These are phyloP conservation scores for Paecilomyces sp. DNA, from an alignment of 2,329 filamentous ascomycete species.

Conservation along the genomic window DNA sequence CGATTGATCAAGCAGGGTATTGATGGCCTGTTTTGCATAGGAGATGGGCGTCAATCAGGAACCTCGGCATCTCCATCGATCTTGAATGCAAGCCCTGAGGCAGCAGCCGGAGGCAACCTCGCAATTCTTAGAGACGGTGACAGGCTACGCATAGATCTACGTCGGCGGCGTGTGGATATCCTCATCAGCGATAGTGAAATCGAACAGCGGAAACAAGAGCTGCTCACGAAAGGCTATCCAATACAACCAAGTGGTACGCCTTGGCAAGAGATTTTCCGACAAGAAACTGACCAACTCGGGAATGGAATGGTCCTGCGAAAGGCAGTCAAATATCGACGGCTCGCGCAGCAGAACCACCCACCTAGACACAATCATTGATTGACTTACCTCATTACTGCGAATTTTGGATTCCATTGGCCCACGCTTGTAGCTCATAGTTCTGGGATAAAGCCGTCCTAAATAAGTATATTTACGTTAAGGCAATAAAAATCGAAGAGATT, in stretches of 20 bases:
- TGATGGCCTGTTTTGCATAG: slow-evolving; percentile 44
- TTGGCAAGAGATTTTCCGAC: slow-evolving; percentile 46
- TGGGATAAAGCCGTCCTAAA: too few relatives aligned
- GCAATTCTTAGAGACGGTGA: slow-evolving; percentile 46
- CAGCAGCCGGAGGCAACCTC: slow-evolving; percentile 48
- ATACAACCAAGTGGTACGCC: slow-evolving; percentile 40
- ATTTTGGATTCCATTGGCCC: too few relatives aligned
- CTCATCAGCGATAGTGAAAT: slow-evolving; percentile 39
- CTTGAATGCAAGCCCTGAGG: slow-evolving; percentile 50
- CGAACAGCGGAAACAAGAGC: slow-evolving; percentile 26
- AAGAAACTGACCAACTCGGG: slow-evolving; percentile 38
- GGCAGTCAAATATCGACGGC: slow-evolving; percentile 41
- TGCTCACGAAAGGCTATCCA: slow-evolving; percentile 31
- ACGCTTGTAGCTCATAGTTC: too few relatives aligned
- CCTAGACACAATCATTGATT: too few relatives aligned
- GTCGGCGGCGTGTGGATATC: slow-evolving; percentile 43
- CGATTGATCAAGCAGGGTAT: slow-evolving; percentile 41
- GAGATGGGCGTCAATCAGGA: slow-evolving; percentile 49
- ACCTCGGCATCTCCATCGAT: slow-evolving; percentile 51
- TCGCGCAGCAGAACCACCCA: slow-evolving; percentile 27
- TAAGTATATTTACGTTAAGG: too few relatives aligned
- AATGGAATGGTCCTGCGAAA: slow-evolving; percentile 43
- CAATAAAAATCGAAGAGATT: too few relatives aligned
- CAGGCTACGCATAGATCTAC: slow-evolving; percentile 44
- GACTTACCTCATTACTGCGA: too few relatives aligned